Base-by-base conservation (phyloP, 2,329 filamentous ascomycete genomes). In the Microascus cirrosus region DNA sequence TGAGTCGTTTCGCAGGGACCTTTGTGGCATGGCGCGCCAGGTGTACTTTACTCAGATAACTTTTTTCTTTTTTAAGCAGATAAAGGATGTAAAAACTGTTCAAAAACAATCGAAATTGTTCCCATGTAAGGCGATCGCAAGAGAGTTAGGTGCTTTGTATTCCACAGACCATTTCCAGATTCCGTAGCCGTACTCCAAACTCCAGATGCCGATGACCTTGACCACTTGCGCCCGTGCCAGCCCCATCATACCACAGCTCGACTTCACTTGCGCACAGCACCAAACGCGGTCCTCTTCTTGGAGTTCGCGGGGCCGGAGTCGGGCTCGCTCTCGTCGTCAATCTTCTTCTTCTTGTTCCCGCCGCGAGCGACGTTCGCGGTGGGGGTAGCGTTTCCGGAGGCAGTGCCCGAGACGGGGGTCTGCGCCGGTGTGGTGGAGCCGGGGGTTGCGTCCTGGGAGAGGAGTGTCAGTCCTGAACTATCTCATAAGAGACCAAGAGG, bases 261-360 rank as follows among this genome's bases (percentile, higher is more conserved):
- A 34, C 18, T 50, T 65, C 60, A 78, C 65, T 80, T 83, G 58
- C 80, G 73, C 34, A 73, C 72, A 0, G 78, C 77, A 18, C 80
- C 80, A 66, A 84, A 83, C 63, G 80, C 80, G 2, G 80, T 83
- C 61, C 81, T 73, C 58, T 81, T 78, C 68, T 83, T 84, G 50
- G 68, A 68, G 54, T 72, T 67, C 59, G 79, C 77, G 54, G 74
- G 71, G 57, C 85, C 82, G 25, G 76, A 79, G 58, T 85, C 82
- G 24, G 76, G 79, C 69, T 85, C 83, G 68, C 81, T 85, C 59
- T 85, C 83, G 28, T 81, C 69, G 4, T 68, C 69, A 5, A 70
- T 73, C 62, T 74, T 74, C 67, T 78, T 79, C 62, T 79, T 77
- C 68, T 81, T 84, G 63, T 68, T 76, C 50, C 69, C 66, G 45